Conservation (phyloP, 495 filamentous ascomycete species). For the Xylaria cubensis region DNA sequence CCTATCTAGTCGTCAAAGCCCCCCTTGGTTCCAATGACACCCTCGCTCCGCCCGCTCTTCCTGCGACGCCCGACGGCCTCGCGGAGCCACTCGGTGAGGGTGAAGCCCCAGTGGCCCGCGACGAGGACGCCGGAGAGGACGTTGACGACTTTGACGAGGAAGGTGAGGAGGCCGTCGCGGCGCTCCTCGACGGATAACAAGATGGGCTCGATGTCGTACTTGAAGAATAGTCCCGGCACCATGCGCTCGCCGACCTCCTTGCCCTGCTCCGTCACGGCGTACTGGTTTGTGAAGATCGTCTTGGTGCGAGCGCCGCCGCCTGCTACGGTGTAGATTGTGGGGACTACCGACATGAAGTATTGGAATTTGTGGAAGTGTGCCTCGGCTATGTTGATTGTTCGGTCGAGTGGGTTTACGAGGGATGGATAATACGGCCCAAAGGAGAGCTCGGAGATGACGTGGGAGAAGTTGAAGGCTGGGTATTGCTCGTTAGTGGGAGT, state of each 20-base stretch:
- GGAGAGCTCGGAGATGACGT: slow-evolving; percentile 94
- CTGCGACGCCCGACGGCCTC: slow-evolving; percentile 57
- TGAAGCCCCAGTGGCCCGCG: slow-evolving; percentile 66
- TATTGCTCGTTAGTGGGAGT: not conserved
- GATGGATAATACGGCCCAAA: slow-evolving; percentile 95
- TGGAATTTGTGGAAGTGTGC: slow-evolving; percentile 93
- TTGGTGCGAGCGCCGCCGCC: slow-evolving; percentile 46
- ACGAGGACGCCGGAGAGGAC: slow-evolving; percentile 66
- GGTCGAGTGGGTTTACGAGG: slow-evolving; percentile 92
- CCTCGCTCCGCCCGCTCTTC: slow-evolving; percentile 60
- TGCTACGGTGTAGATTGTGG: slow-evolving; percentile 85
- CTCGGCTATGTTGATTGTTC: slow-evolving; percentile 75
- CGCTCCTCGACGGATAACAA: slow-evolving; percentile 83
- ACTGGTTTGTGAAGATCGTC: slow-evolving; percentile 93
- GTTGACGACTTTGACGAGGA: slow-evolving; percentile 76
- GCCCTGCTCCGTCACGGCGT: slow-evolving; percentile 90
- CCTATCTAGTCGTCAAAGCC: slow-evolving; percentile 34
- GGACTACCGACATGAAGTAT: slow-evolving; percentile 97
- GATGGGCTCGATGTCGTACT: slow-evolving; percentile 99
- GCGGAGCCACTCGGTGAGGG: slow-evolving; percentile 57
- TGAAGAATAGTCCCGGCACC: slow-evolving; percentile 95
- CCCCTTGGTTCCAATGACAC: slow-evolving; percentile 57
- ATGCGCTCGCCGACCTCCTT: slow-evolving; percentile 68
- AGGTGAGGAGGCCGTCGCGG: slow-evolving; percentile 71
- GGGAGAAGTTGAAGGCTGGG: slow-evolving; percentile 95